phyloP scores from a whole-genome alignment of 2,329 filamentous ascomycete species.

The Colletotrichum costaricense region DNA sequence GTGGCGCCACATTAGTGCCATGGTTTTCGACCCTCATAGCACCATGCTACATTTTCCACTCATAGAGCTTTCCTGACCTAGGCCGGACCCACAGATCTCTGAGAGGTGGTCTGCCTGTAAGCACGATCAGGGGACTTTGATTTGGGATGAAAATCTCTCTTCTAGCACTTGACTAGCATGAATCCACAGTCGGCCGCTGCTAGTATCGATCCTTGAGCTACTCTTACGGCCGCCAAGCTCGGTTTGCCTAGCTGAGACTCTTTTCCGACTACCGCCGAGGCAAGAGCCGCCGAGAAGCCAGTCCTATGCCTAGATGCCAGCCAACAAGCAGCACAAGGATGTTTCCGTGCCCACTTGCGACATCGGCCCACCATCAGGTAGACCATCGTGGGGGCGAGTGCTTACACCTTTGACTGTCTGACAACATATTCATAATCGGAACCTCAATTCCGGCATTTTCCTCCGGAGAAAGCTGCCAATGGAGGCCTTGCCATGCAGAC shows the following conservation, averaged over 20 bases:
- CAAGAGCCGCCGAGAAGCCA: background rate
- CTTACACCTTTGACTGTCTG: background rate
- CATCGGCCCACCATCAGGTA: conserved; percentile 13
- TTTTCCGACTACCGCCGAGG: background rate
- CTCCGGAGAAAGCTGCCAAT: background rate
- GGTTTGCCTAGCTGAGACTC: background rate
- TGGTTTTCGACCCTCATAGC: background rate
- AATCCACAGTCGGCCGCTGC: background rate
- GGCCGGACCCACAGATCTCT: background rate
- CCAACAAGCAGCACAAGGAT: background rate
- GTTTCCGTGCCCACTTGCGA: background rate
- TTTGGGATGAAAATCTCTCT: background rate
- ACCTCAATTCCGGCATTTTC: background rate
- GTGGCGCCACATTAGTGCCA: background rate
- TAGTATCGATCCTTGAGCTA: background rate
- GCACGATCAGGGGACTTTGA: background rate
- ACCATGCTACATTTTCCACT: background rate
- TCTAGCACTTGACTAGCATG: background rate
- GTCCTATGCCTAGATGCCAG: background rate
- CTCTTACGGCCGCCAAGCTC: background rate
- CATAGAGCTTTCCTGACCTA: background rate
- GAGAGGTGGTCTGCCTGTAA: background rate
- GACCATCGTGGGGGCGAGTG: background rate
- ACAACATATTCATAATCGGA: background rate
- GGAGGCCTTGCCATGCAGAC: background rate